These are phyloP conservation scores for Bipolaris victoriae DNA, from an alignment of 2,329 filamentous ascomycete genomes.

Conservation along the genomic window DNA sequence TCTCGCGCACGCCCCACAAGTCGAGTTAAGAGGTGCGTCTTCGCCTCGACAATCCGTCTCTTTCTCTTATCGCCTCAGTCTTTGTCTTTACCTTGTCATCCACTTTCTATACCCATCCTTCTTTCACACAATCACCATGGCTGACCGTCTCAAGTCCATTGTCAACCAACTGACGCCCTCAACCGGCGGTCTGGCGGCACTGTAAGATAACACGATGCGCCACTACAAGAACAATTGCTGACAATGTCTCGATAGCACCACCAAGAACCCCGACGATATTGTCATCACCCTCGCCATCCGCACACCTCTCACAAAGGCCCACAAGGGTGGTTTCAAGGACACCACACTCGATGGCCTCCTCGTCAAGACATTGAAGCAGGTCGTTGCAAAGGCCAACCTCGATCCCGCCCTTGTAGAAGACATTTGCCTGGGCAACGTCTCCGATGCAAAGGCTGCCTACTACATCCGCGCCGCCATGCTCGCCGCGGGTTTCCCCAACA, in stretches of 20 bases:
- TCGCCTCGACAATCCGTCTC: slow-evolving; percentile 22
- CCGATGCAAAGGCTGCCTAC: slow-evolving; percentile 85
- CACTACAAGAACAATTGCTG: slow-evolving; percentile 6
- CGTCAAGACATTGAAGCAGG: slow-evolving; percentile 77
- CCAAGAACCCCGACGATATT: slow-evolving; percentile 93
- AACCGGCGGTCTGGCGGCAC: slow-evolving; percentile 71
- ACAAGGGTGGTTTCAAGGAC: slow-evolving; percentile 95
- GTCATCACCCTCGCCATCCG: slow-evolving; percentile 93
- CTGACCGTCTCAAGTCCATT: slow-evolving; percentile 85
- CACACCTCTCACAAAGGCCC: slow-evolving; percentile 85
- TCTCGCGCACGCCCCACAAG: slow-evolving; percentile 22
- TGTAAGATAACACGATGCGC: slow-evolving; percentile 64
- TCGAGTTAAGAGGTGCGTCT: slow-evolving; percentile 21
- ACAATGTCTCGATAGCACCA: slow-evolving; percentile 63
- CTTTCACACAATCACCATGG: slow-evolving; percentile 40
- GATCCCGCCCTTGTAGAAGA: slow-evolving; percentile 86
- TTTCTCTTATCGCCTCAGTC: slow-evolving; percentile 5
- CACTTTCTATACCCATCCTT: background rate
- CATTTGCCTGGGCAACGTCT: slow-evolving; percentile 91
- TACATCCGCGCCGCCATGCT: slow-evolving; percentile 87
- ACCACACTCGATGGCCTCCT: slow-evolving; percentile 86
- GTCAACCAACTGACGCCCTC: slow-evolving; percentile 82
- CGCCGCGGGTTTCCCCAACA: slow-evolving; percentile 92
- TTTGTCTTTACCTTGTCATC: background rate
- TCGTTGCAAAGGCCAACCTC: slow-evolving; percentile 70